Evolutionary conservation across 129 eudicot species (phyloP).

Genomic region (Arctium minus): DNA sequence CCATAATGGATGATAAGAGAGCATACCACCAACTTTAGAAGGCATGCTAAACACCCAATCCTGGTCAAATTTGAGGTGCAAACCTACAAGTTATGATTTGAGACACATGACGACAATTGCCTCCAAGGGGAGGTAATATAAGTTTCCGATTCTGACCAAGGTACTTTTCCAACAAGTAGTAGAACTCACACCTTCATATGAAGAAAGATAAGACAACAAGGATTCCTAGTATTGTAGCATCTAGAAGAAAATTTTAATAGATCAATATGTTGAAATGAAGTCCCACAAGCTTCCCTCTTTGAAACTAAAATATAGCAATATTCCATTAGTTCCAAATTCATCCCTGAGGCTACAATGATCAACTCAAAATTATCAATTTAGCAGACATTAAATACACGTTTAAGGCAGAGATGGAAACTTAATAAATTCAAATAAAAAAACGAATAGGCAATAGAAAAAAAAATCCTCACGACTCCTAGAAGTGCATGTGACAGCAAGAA

Average conservation of each 20-base stretch:
- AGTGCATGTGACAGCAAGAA: neutral
- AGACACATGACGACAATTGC: neutral
- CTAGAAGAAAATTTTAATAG: neutral
- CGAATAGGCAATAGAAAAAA: neutral
- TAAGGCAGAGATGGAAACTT: neutral
- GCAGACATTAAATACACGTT: neutral
- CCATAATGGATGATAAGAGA: neutral
- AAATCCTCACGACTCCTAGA: neutral
- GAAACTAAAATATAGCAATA: neutral
- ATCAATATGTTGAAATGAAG: neutral
- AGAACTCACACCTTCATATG: neutral
- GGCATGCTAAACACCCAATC: neutral
- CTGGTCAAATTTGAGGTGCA: neutral
- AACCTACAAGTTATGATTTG: neutral
- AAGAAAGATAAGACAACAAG: neutral
- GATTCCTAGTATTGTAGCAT: neutral
- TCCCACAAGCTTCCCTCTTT: neutral
- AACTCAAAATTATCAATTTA: neutral
- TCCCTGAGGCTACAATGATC: neutral
- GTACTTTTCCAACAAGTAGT: neutral
- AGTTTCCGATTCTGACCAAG: neutral
- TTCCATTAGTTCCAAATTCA: neutral
- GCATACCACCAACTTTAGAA: neutral
- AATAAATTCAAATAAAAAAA: neutral
- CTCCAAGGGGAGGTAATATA: neutral